These are phyloP conservation scores for Aspergillus arachidicola DNA, from an alignment of 2,329 filamentous ascomycete species.

Conservation along the genomic window DNA sequence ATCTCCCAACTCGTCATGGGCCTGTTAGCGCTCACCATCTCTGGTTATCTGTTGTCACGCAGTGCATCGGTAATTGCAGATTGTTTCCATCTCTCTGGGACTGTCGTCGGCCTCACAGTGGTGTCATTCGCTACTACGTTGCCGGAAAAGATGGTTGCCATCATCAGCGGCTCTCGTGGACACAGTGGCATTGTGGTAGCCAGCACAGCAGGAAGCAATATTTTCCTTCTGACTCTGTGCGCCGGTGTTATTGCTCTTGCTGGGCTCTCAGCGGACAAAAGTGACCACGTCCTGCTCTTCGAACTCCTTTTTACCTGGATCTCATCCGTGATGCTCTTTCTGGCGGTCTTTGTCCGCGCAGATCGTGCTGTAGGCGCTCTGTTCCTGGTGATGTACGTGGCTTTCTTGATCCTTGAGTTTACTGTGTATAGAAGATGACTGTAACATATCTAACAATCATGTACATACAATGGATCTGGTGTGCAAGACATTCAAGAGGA, in stretches of 20 bases:
- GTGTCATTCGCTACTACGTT: constrained; percentile 57
- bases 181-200: constrained; percentile 55
- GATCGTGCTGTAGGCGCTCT: constrained; percentile 22
- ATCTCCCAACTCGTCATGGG: constrained; percentile 48
- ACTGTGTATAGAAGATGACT: constrained; percentile 17
- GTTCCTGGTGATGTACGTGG: constrained; percentile 36
- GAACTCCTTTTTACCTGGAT: constrained; percentile 27
- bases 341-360: constrained; percentile 20
- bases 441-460: too few relatives aligned
- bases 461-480: too few relatives aligned
- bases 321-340: constrained; percentile 17
- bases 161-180: constrained; percentile 51
- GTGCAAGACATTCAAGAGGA: too few relatives aligned
- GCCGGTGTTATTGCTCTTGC: constrained; percentile 36
- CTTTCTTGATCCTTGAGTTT: constrained; percentile 40
- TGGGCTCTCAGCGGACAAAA: not conserved
- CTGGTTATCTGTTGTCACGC: constrained; percentile 54
- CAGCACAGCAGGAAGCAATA: constrained; percentile 57
- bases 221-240: constrained; percentile 57
- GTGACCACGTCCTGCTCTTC: constrained; percentile 25
- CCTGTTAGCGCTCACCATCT: constrained; percentile 48
- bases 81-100: constrained; percentile 47
- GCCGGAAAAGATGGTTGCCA: constrained; percentile 56
- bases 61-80: constrained; percentile 46
- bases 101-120: constrained; percentile 52